Base-by-base conservation (phyloP, 345 rosid species). In the Gossypium turneri region DNA sequence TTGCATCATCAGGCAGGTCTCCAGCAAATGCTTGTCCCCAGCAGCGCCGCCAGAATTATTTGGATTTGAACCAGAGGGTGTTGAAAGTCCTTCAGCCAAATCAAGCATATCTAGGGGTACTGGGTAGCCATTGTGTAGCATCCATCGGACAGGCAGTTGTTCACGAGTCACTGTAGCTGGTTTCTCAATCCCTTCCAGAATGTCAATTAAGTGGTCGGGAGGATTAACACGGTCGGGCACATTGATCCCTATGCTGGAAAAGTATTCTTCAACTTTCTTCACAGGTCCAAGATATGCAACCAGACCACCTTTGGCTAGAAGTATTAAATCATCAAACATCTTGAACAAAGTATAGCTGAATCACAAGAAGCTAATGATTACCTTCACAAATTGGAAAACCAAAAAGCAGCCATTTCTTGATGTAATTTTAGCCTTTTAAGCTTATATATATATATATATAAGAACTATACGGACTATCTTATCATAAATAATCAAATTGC, bases 251-350 rank as follows among this genome's bases (percentile, higher is more conserved):
- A 93, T 74, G 67, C 87, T 83, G 44, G 92, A 76, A 75, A 93
- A 93, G 80, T 93, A 93, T 52, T 93, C 93, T 81, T 93, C 98
- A 2, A 87, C 88, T 72, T 93, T 90, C 79, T 90, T 93, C 5
- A 83, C 87, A 1, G 98, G 70, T 71, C 98, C 98, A 71, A 83
- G 98, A 84, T 90, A 93, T 44, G 86, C 97, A 11, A 88, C 86
- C 7, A 88, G 79, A 12, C 98, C 98, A 70, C 98, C 98, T 86
- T 88, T 91, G 67, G 97, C 97, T 72, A 93, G 89, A 74, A 93
- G 88, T 75, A 93, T 86, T 79, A 93, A 83, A 81, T 93, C 98
- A 71, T 93, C 97, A 81, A 93, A 93, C 98, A 90, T 93, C 83
- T 87, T 90, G 93, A 88, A 91, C 86, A 91, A 76, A 7, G 91